These are phyloP conservation scores for Eucalyptus regnans DNA, from an alignment of 345 rosid genomes.

Conservation along the genomic window DNA sequence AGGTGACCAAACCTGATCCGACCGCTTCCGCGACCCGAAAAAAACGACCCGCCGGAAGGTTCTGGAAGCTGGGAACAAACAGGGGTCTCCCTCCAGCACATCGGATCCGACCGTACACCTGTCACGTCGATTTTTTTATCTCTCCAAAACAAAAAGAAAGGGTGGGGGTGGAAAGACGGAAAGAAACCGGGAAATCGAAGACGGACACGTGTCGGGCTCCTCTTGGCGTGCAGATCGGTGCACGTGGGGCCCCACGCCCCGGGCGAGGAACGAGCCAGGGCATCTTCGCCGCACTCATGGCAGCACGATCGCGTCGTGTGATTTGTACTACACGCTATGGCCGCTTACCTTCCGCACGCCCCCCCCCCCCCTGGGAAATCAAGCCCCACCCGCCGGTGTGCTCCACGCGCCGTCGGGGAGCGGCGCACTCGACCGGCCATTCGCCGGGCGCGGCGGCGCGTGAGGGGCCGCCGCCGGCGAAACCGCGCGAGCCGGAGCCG, in stretches of 20 bases:
- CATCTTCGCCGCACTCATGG: background rate
- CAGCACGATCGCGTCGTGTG: background rate
- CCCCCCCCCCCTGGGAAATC: background rate
- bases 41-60: background rate
- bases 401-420: background rate
- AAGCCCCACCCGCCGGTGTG: background rate
- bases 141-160: background rate
- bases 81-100: background rate
- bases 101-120: background rate
- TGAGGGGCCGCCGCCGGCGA: too few relatives aligned
- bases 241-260: background rate
- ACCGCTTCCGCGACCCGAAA: background rate
- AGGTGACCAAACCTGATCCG: background rate
- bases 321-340: background rate
- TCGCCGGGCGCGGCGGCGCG: background rate
- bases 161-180: rapidly evolving
- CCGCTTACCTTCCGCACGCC: background rate
- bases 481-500: too few relatives aligned
- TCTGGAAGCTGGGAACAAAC: background rate
- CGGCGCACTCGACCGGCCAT: rapidly evolving
- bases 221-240: background rate
- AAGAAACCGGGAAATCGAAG: background rate
- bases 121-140: background rate
- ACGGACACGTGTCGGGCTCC: background rate
- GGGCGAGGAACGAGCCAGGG: background rate